Conservation (phyloP, 306 rosid species). For the Cucumis sativus region Cucumber_9930_V3 NC_026661.2:12143001-12143500, state of each 20-base stretch:
- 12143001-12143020: no score
- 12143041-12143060: not conserved
- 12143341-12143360: slow-evolving; percentile 31
- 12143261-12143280: no score
- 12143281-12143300: no score
- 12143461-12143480: slow-evolving; percentile 75
- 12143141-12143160: not conserved
- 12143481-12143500: slow-evolving; percentile 70
- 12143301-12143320: no score
- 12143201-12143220: no score
- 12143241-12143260: no score
- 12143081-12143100: not conserved
- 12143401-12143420: slow-evolving; percentile 53
- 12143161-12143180: not conserved
- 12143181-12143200: no score
- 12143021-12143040: not conserved
- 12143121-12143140: not conserved
- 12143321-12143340: not conserved
- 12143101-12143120: not conserved
- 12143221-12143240: no score
- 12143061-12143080: not conserved
- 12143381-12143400: slow-evolving; percentile 76
- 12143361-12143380: slow-evolving; percentile 52
- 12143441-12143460: slow-evolving; percentile 19
- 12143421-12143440: slow-evolving; percentile 44